phyloP scores from a whole-genome alignment of 495 filamentous ascomycete species.

The Penicillium soppii region DNA sequence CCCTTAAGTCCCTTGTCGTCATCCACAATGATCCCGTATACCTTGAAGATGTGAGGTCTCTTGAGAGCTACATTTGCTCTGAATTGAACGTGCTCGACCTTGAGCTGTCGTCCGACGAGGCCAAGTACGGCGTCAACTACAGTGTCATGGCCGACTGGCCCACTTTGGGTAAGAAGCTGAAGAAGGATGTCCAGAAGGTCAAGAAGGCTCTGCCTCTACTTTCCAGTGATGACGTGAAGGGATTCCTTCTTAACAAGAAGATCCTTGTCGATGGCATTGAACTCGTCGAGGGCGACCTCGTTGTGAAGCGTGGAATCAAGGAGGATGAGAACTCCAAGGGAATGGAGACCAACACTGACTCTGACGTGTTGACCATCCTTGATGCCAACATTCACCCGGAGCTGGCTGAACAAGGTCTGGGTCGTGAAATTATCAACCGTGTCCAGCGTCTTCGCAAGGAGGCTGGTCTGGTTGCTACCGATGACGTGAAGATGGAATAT shows the following conservation, averaged over 20 bases:
- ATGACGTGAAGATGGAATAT: constrained; percentile 87
- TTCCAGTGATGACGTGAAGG: constrained; percentile 73
- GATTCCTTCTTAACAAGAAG: constrained; percentile 65
- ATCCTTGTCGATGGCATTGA: constrained; percentile 83
- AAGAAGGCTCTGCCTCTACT: constrained; percentile 84
- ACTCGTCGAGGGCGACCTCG: constrained; percentile 76
- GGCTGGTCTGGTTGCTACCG: constrained; percentile 74
- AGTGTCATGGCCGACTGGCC: constrained; percentile 88
- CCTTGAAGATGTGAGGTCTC: constrained; percentile 79
- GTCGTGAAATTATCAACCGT: constrained; percentile 79
- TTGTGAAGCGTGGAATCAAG: constrained; percentile 76
- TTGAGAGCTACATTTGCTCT: constrained; percentile 81
- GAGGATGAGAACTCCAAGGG: constrained; percentile 63
- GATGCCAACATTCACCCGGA: constrained; percentile 72
- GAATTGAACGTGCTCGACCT: constrained; percentile 89
- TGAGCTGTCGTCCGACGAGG: constrained; percentile 83
- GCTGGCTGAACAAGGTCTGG: constrained; percentile 71
- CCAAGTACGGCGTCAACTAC: constrained; percentile 88
- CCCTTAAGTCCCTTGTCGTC: constrained; percentile 84
- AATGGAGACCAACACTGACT: constrained; percentile 82
- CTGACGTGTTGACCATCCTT: constrained; percentile 80
- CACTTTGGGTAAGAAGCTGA: constrained; percentile 91
- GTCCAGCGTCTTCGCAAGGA: constrained; percentile 81
- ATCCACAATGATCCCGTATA: constrained; percentile 83
- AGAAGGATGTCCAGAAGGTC: constrained; percentile 86